Evolutionary conservation across 164 flowering plant genomes (phyloP).

Genomic region (Piper betle): DNA sequence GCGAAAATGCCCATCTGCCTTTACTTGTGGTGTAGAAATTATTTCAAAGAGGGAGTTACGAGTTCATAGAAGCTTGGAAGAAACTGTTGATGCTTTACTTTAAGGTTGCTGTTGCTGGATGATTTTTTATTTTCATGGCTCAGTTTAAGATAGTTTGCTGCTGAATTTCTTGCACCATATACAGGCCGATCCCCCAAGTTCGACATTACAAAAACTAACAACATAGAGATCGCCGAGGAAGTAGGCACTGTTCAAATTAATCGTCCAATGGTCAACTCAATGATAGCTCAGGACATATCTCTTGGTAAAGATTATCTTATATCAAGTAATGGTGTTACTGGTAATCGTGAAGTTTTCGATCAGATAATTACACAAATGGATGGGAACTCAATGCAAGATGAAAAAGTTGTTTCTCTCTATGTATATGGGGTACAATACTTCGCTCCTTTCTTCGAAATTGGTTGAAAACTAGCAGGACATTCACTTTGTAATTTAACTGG

Average conservation of each 20-base stretch:
- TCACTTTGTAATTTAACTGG: not conserved
- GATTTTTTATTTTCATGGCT: not conserved
- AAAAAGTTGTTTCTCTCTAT: slow-evolving; percentile 27
- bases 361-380: slow-evolving; percentile 14
- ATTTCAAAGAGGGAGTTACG: slow-evolving; percentile 69
- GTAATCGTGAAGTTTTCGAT: slow-evolving; percentile 8
- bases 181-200: slow-evolving; percentile 54
- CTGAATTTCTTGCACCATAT: slow-evolving; percentile 2
- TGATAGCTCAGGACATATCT: slow-evolving; percentile 14
- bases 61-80: slow-evolving; percentile 71
- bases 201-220: slow-evolving; percentile 50
- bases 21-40: slow-evolving; percentile 76
- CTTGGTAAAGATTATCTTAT: slow-evolving; percentile 17
- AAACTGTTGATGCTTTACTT: slow-evolving; percentile 88
- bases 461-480: not conserved
- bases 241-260: slow-evolving; percentile 9
- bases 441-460: not conserved
- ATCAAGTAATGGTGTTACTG: slow-evolving; percentile 11
- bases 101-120: slow-evolving; percentile 29
- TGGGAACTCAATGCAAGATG: slow-evolving; percentile 18
- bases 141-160: not conserved
- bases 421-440: slow-evolving; percentile 73
- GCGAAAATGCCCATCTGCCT: slow-evolving; percentile 88
- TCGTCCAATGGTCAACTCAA: slow-evolving; percentile 11
- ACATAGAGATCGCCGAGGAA: slow-evolving; percentile 16